A percentile compares a stretch with the other conserved stretches of the same genome.
Conservation (phyloP, 1,284 basidiomycete genomes). For the Sporisorium scitamineum region DNA sequence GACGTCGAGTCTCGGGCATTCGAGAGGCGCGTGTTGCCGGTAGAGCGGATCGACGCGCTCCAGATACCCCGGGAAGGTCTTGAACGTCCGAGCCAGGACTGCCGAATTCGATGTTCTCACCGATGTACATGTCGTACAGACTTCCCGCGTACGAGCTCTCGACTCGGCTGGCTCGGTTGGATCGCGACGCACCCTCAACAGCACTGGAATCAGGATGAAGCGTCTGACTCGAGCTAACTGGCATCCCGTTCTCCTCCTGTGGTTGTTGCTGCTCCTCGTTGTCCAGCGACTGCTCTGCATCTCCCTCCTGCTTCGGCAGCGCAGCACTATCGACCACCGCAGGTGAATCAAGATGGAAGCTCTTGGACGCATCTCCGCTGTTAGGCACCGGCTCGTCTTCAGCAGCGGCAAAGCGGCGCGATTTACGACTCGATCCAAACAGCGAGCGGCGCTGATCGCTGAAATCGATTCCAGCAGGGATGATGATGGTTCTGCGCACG, state of each 20-base stretch:
- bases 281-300: background rate
- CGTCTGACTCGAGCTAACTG: conserved; percentile 18
- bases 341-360: background rate
- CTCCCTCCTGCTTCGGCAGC: conserved; percentile 7
- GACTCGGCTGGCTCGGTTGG: conserved; percentile 22
- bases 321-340: background rate
- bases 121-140: conserved; percentile 60
- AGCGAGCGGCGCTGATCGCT: conserved; percentile 46
- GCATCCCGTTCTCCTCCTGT: conserved; percentile 12
- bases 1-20: conserved; percentile 27
- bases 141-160: conserved; percentile 57
- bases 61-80: background rate
- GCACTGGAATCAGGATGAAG: conserved; percentile 18
- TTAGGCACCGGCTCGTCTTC: conserved; percentile 37
- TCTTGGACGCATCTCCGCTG: background rate
- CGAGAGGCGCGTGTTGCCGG: conserved; percentile 8
- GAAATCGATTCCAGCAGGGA: conserved; percentile 42
- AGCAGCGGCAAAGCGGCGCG: conserved; percentile 29
- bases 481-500: conserved; percentile 62
- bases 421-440: conserved; percentile 44
- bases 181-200: background rate
- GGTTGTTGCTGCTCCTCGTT: background rate
- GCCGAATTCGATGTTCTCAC: conserved; percentile 19
- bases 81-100: conserved; percentile 17
- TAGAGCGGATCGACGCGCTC: conserved; percentile 3